Base-by-base conservation (phyloP, 768 basidiomycete species). In the Mycena rebaudengoi region DNA sequence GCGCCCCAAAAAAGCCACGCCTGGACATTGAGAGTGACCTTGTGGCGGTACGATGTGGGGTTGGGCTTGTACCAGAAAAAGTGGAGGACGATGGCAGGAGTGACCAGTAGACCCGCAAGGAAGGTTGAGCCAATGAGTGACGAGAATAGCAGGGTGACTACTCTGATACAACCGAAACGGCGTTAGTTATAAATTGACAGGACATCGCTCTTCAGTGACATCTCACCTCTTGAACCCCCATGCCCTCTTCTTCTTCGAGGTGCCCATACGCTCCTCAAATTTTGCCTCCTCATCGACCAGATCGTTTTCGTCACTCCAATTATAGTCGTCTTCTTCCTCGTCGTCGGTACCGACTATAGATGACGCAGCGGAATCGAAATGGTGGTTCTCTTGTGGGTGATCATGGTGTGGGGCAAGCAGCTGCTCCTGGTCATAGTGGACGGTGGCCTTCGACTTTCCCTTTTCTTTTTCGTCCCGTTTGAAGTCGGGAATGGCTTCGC, bases 1-100 rank as follows among this genome's bases (percentile, higher is more conserved):
- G 91, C 92, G 7, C 86, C 87, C 91, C 92, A 94, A 75, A 91
- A 91, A 3, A 93, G 79, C 92, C 92, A 94, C 4, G 90, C 89
- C 72, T 90, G 80, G 44, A 90, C 74, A 72, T 90, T 93, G 64
- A 88, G 83, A 55, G 83, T 83, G 64, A 92, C 82, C 64, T 83
- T 90, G 28, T 78, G 81, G 16, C 90, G 84, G 65, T 86, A 78
- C 8, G 81, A 79, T 18, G 84, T 84, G 7, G 83, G 85, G 56
- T 90, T 73, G 0, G 84, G 85, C 44, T 86, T 83, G 70, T 89
- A 91, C 88, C 88, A 94, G 72, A 85, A 85, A 73, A 91, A 88
- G 65, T 90, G 85, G 45, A 92, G 71, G 45, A 92, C 71, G 26
- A 94, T 68, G 10, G 86, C 89, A 21, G 88, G 87, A 0, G 88